Evolutionary conservation across 2,329 filamentous ascomycete genomes (phyloP), one percentile per base, ranked within the genome.

Genomic region (Exophiala sp.): DNA sequence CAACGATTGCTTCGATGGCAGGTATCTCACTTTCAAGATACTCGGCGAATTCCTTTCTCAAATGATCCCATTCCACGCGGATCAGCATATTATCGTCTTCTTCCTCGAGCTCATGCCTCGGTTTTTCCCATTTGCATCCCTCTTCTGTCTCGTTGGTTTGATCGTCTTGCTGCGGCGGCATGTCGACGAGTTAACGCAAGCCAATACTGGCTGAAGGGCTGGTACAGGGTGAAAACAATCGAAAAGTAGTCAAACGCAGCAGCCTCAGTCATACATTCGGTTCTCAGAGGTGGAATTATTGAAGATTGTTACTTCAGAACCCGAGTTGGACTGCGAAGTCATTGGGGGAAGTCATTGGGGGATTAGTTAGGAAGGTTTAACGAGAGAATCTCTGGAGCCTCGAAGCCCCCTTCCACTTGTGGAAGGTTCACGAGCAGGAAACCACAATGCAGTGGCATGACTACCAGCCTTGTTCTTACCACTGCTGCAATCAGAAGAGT

Each of bases 81-180:
- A 34, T 34, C 8, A 34, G 30, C 30, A 34, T 34, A 34, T 34
- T 34, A 16, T 34, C 30, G 13, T 34, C 30, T 34, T 34, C 30
- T 34, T 34, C 38, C 38, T 41, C 38, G n/a, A 41, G 10, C 8
- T 41, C 38, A 22, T 23, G 19, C 13, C 7, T 41, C 18, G 38
- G 19, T 41, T 41, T 10, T 23, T 41, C 38, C 38, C 38, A 41
- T 41, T 41, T 23, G 19, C 38, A 41, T 41, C 18, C 38, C 8
- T 23, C 38, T 23, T 41, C 16, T 23, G 38, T 41, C 38, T 41
- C 38, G 7, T 41, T 41, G 21, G 38, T 41, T 41, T 41, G 38
- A 22, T 41, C 38, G 16, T 22, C 38, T 41, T 16, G 18, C 38
- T 40, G 37, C 19, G 18, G 38, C 38, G 38, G 38, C 38, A 41